Base-by-base conservation (phyloP, 202 grass and related monocot genomes). In the Schoenoplectus triqueter region DNA sequence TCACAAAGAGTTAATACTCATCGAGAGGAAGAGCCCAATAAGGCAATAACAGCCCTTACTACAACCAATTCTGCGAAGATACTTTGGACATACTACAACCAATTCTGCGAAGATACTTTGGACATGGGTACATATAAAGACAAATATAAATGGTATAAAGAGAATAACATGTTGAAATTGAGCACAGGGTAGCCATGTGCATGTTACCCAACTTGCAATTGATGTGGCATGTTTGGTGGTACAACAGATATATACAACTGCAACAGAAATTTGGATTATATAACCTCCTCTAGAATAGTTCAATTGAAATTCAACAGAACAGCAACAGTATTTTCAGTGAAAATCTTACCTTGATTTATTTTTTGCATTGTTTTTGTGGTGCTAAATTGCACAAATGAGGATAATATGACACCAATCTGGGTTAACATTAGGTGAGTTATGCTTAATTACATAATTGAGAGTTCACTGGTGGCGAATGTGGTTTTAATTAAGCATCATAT, bases 161-260 rank as follows among this genome's bases (percentile, higher is more conserved):
- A 14, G 15, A 59, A 59, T 59, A 59, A n/a, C 56, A 57, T 57
- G 13, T 57, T 13, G 14, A 2, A 78, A 57, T 72, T 49, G 69
- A 15, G 59, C 48, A 48, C 47, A 74, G 9, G 21, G 73, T 77
- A 77, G 10, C 13, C 11, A 41, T 57, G 73, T 41, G 51, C 50
- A 77, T 31, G 20, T 8, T 22, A 78, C 59, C 13, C 31, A 42
- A 78, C 60, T 61, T 78, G 52, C 74, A 78, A 60, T 5, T 51
- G 46, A 51, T 74, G 48, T 74, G 47, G 39, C 2, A 61, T 15
- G 70, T 21, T 73, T 51, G 74, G 14, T 61, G 39, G 10, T 59
- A 17, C 22, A 77, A 78, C 11, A 60, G 74, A 31, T 54, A 75
- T 59, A 6, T 44, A 60, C 18, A 22, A 50, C 72, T 31, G 31